Evolutionary conservation across 371 early-diverging fungal species (phyloP).

Genomic region (Dichotomocladium elegans): DNA sequence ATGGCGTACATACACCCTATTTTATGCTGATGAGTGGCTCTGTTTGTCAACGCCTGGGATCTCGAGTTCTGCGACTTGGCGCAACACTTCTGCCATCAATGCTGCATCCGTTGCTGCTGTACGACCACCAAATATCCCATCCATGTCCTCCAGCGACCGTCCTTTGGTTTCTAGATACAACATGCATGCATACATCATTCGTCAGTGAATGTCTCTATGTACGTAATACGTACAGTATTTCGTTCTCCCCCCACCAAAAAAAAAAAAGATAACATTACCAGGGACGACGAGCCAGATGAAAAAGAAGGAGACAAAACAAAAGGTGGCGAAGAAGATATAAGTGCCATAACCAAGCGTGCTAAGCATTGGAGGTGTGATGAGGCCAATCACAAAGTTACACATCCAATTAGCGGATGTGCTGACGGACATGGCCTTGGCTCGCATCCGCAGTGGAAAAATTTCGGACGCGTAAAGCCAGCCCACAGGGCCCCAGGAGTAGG

Average conservation of each 20-base stretch:
- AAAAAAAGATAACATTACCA: not conserved
- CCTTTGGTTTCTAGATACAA: conserved; percentile 29
- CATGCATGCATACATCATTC: not conserved
- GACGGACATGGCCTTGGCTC: conserved; percentile 75
- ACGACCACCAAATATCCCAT: conserved; percentile 31
- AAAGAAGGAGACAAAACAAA: conserved; percentile 24
- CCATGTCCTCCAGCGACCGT: conserved; percentile 40
- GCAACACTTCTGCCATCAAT: conserved; percentile 11
- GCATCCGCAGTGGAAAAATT: conserved; percentile 67
- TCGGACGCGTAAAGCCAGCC: conserved; percentile 89
- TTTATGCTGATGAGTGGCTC: not conserved
- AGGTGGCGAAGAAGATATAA: conserved; percentile 40
- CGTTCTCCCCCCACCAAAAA: too few relatives aligned
- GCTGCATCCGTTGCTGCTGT: conserved; percentile 15
- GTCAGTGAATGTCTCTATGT: not conserved
- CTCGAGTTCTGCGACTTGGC: conserved; percentile 1
- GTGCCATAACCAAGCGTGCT: conserved; percentile 22
- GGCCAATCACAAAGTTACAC: conserved; percentile 30
- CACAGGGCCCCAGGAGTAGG: conserved; percentile 77
- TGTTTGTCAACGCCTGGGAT: conserved; percentile 7
- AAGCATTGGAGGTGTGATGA: conserved; percentile 17
- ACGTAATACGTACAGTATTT: too few relatives aligned
- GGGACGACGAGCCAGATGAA: conserved; percentile 17
- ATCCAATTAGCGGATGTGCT: conserved; percentile 90
- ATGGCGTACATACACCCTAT: too few relatives aligned